These are phyloP conservation scores for Neofusicoccum sp. DNA, from an alignment of 2,329 filamentous ascomycete genomes.

Conservation along the genomic window DNA sequence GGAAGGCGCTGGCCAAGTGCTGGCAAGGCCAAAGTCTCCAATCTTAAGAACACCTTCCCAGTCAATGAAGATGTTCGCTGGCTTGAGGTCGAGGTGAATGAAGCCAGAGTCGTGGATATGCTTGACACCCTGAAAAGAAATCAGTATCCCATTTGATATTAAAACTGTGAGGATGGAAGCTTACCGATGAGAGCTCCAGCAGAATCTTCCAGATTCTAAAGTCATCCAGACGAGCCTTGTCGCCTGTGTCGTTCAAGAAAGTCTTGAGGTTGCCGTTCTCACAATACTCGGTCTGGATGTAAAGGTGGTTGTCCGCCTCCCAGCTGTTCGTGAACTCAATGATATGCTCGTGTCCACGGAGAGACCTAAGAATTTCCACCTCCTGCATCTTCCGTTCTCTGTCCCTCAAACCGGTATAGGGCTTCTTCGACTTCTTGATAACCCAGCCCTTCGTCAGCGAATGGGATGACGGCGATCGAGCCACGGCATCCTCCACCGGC, in stretches of 20 bases:
- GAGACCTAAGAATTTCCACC: constrained; percentile 72
- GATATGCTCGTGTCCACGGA: constrained; percentile 80
- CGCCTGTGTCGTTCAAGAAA: constrained; percentile 79
- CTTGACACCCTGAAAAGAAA: constrained; percentile 66
- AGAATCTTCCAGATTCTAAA: constrained; percentile 99
- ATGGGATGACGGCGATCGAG: constrained; percentile 25
- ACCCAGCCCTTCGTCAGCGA: constrained; percentile 63
- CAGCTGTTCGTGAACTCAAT: constrained; percentile 81
- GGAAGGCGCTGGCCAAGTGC: constrained; percentile 70
- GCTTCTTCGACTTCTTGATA: constrained; percentile 87
- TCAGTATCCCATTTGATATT: constrained; percentile 27
- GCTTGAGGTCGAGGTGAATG: constrained; percentile 82
- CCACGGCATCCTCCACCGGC: constrained; percentile 36
- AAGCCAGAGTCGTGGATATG: constrained; percentile 87
- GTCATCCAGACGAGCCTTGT: constrained; percentile 85
- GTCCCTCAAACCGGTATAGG: constrained; percentile 74
- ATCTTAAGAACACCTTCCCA: constrained; percentile 82
- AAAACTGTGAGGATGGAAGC: constrained; percentile 34
- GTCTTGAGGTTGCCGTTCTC: constrained; percentile 87
- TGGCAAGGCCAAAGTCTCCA: constrained; percentile 81
- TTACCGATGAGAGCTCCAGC: constrained; percentile 77
- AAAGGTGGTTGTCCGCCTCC: constrained; percentile 82
- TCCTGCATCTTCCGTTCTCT: constrained; percentile 82
- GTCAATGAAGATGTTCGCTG: constrained; percentile 77
- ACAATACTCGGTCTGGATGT: constrained; percentile 97